Base-by-base conservation (phyloP, 768 basidiomycete species). In the Macrolepiota albuminosa region DNA sequence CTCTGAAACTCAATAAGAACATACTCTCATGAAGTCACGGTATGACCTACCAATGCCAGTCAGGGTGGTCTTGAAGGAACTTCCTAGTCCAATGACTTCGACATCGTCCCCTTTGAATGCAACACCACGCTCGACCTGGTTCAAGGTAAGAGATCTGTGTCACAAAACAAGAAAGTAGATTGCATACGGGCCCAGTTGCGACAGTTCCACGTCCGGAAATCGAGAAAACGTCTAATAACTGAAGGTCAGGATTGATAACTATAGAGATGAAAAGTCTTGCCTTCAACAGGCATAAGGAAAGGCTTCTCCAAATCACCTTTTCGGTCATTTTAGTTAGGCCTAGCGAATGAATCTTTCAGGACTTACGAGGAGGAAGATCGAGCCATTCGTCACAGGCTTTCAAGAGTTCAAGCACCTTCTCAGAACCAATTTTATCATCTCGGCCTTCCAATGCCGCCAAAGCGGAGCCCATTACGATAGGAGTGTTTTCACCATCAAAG, bases 191-290 rank as follows among this genome's bases (percentile, higher is more conserved):
- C 61, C 97, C 97, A 63, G 95, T 97, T 39, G 89, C 93, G 62
- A 99, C 97, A 61, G 97, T 99, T 67, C 97, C 97, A 76, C 97
- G 92, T 55, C 97, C 97, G 68, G 96, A 89, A 69, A 98, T 98
- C 14, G 96, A 98, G 79, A 96, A 98, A 58, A 93, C 91, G 67
- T 96, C 94, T 80, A 45, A 6, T 50, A 40, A 16, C 53, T 33
- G 45, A 48, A 59, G 36, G 61, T 59, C 24, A 54, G 60, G 36
- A 40, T 13, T 29, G 14, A 57, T 33, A 16, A 10, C 34, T 4
- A 58, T 29, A 13, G 51, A 24, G 56, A 29, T 5, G 33, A 56
- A 58, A 51, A 18, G 60, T 8, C 66, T 53, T 63, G 86, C 88
- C 89, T 83, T 98, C 96, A 65, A 98, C 80, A 57, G 91, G 88